Evolutionary conservation across 2,329 filamentous ascomycete species (phyloP).

Genomic region (Xylaria sp.): DNA sequence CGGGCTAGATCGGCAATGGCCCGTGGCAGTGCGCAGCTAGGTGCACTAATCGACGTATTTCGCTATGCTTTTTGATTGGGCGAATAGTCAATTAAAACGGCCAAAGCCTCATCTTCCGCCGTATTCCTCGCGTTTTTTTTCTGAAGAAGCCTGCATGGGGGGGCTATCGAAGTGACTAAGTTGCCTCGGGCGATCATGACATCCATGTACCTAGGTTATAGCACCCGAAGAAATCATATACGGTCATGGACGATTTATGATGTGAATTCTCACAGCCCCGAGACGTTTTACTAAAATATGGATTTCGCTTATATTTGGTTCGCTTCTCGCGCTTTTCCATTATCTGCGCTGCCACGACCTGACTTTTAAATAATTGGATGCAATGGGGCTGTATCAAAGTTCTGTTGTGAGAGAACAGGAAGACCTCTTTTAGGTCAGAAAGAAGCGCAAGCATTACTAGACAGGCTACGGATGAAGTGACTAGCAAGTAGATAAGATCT

Average conservation of each 20-base stretch:
- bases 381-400: background rate
- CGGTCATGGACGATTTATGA: background rate
- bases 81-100: background rate
- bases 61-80: slow-evolving; percentile 22
- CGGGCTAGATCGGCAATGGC: slow-evolving; percentile 13
- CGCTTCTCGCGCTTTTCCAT: background rate
- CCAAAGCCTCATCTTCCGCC: slow-evolving; percentile 5
- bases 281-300: background rate
- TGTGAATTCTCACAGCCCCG: background rate
- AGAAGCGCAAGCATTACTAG: background rate
- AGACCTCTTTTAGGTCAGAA: background rate
- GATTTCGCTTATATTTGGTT: background rate
- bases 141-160: background rate
- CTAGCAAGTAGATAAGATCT: too few species aligned
- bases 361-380: too few species aligned
- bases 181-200: background rate
- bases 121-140: slow-evolving; percentile 27
- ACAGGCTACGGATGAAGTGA: background rate
- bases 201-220: background rate
- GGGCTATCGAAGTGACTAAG: background rate
- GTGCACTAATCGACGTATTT: slow-evolving; percentile 14
- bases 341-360: background rate
- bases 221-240: background rate
- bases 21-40: slow-evolving; percentile 20
- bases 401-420: background rate